Evolutionary conservation across 768 basidiomycete genomes (phyloP).

Genomic region (Termitomyces sp.): DNA sequence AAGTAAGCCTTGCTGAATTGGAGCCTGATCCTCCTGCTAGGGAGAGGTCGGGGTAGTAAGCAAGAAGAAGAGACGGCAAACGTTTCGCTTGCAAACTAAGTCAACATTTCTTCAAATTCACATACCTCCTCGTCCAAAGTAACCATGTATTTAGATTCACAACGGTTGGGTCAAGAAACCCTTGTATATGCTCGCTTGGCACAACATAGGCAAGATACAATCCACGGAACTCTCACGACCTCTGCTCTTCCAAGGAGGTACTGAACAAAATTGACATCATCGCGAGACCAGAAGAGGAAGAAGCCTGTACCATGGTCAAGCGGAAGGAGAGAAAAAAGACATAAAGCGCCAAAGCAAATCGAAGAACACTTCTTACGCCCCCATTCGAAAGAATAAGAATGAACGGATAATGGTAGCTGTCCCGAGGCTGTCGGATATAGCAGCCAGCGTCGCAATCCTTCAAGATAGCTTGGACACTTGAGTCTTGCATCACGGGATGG

Average conservation of each 20-base stretch:
- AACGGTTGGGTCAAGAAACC: not conserved
- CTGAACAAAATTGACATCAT: not conserved
- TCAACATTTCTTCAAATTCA: not conserved
- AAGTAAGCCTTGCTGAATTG: constrained; percentile 28
- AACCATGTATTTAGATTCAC: constrained; percentile 26
- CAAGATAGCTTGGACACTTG: too few relatives aligned
- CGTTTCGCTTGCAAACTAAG: not conserved
- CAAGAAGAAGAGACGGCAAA: too few relatives aligned
- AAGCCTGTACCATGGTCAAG: not conserved
- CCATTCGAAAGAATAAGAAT: too few relatives aligned
- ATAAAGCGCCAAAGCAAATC: too few relatives aligned
- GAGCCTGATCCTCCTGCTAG: constrained; percentile 36
- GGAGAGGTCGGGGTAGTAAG: constrained; percentile 24
- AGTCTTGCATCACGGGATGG: too few relatives aligned
- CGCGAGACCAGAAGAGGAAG: too few relatives aligned
- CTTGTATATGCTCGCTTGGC: not conserved
- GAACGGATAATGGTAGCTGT: too few relatives aligned
- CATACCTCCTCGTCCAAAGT: constrained; percentile 34
- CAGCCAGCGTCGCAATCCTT: too few relatives aligned
- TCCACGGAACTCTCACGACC: constrained; percentile 11
- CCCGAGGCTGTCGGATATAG: too few relatives aligned
- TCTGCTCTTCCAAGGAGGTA: constrained; percentile 13
- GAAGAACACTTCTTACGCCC: too few relatives aligned
- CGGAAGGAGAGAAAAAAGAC: not conserved
- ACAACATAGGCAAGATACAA: constrained; percentile 2